Conservation (phyloP, 2,329 filamentous ascomycete species). For the Colletotrichum gloeosporioides region DNA sequence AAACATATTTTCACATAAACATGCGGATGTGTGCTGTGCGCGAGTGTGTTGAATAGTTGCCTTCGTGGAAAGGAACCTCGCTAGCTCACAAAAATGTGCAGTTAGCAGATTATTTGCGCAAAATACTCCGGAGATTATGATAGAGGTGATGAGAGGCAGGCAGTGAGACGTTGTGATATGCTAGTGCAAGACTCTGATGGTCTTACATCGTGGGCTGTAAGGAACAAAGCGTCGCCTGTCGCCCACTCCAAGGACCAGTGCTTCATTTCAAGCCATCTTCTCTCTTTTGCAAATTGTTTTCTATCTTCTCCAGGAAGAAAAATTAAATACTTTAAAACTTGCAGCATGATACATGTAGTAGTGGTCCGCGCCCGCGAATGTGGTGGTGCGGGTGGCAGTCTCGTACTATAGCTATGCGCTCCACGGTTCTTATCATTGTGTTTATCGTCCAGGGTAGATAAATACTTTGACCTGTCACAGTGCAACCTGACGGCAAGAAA, state of each 20-base stretch:
- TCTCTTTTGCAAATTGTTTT: neutral
- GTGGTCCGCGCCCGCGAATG: neutral
- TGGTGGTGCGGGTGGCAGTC: neutral
- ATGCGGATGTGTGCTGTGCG: neutral
- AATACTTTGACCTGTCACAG: too few species aligned
- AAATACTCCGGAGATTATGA: neutral
- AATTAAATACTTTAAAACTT: neutral
- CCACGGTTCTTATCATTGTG: too few species aligned
- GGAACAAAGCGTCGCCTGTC: neutral
- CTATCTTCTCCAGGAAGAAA: accelerated
- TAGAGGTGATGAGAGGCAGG: neutral
- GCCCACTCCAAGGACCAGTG: neutral
- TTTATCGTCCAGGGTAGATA: too few species aligned
- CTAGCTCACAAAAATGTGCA: neutral
- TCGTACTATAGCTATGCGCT: neutral
- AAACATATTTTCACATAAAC: neutral
- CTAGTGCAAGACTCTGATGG: neutral
- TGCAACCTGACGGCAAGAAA: too few species aligned
- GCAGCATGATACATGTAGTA: neutral
- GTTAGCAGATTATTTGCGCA: accelerated
- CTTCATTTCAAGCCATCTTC: neutral
- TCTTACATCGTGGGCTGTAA: accelerated
- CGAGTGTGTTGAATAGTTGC: neutral
- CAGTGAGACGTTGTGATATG: neutral
- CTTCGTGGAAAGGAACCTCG: neutral